These are phyloP conservation scores for Rhizophagus clarus DNA, from an alignment of 192 early-diverging fungal species.

Conservation along the genomic window DNA sequence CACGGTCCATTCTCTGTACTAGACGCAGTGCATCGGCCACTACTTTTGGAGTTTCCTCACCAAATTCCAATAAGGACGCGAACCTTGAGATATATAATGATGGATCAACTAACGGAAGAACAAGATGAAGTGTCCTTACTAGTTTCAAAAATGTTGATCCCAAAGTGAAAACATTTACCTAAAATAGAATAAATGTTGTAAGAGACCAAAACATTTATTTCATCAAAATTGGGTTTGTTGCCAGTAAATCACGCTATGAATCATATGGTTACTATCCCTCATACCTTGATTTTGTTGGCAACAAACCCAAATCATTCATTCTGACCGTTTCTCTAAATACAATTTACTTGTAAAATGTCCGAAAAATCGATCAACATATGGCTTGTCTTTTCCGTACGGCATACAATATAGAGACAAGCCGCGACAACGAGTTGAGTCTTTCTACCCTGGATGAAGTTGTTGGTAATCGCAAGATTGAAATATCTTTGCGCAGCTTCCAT, in stretches of 20 bases:
- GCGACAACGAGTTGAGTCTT: constrained; percentile 75
- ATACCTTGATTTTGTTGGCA: too few species aligned
- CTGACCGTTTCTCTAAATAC: neutral
- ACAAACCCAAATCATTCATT: too few species aligned
- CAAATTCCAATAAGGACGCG: constrained; percentile 88
- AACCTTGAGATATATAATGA: constrained; percentile 92
- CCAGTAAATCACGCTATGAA: too few species aligned
- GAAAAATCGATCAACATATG: constrained; percentile 97
- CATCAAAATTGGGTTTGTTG: too few species aligned
- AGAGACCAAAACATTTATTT: too few species aligned
- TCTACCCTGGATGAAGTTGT: constrained; percentile 84
- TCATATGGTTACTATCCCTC: too few species aligned
- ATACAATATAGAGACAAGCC: constrained; percentile 91
- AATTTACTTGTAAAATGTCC: constrained; percentile 74
- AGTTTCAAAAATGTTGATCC: constrained; percentile 84
- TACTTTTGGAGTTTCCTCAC: constrained; percentile 78
- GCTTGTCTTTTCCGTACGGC: constrained; percentile 78
- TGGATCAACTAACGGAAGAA: constrained; percentile 84
- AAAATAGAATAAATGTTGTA: neutral
- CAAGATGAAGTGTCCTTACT: constrained; percentile 61
- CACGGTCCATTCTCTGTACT: constrained; percentile 88
- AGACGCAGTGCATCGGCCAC: constrained; percentile 78
- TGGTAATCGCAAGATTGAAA: constrained; percentile 80
- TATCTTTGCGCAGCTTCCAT: constrained; percentile 82
- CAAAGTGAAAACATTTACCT: constrained; percentile 85